Conservation (phyloP, 192 early-diverging fungal genomes). For the Mycoemilia scoparia region DNA sequence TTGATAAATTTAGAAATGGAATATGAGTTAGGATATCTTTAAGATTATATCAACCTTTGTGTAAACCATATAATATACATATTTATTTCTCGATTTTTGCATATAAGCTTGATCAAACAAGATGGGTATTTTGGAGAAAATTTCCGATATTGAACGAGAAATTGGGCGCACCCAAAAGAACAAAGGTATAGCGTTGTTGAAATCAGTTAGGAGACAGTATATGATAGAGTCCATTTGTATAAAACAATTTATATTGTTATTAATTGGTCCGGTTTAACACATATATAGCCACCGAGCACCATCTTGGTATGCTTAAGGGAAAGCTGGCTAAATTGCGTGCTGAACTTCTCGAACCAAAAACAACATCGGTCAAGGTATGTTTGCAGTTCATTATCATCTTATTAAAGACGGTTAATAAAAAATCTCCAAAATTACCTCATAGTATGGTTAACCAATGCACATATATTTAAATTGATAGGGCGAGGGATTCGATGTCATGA, state of each 20-base stretch:
- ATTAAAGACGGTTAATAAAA: too few species aligned
- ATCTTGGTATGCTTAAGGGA: conserved; percentile 93
- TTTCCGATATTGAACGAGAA: conserved; percentile 75
- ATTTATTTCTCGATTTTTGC: too few species aligned
- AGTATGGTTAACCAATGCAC: conserved; percentile 2
- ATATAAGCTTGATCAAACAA: too few species aligned
- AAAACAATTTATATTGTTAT: conserved; percentile 1
- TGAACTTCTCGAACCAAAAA: conserved; percentile 55
- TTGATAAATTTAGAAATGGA: too few species aligned
- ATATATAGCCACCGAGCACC: conserved; percentile 82
- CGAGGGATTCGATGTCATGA: conserved; percentile 96
- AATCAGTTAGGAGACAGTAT: background rate
- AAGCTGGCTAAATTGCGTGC: conserved; percentile 74
- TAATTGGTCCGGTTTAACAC: too few species aligned
- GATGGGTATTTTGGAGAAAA: conserved; percentile 80
- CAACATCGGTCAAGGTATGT: conserved; percentile 35
- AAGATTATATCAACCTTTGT: too few species aligned
- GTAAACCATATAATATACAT: too few species aligned
- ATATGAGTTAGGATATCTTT: too few species aligned
- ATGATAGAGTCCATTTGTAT: background rate
- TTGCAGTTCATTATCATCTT: too few species aligned
- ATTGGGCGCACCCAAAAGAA: conserved; percentile 95
- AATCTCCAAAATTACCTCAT: conserved; percentile 8
- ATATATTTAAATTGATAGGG: conserved; percentile 22
- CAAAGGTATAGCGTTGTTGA: conserved; percentile 77